Base-by-base conservation (phyloP, 176 grass and related monocot genomes). In the Phyllostachys edulis region DNA sequence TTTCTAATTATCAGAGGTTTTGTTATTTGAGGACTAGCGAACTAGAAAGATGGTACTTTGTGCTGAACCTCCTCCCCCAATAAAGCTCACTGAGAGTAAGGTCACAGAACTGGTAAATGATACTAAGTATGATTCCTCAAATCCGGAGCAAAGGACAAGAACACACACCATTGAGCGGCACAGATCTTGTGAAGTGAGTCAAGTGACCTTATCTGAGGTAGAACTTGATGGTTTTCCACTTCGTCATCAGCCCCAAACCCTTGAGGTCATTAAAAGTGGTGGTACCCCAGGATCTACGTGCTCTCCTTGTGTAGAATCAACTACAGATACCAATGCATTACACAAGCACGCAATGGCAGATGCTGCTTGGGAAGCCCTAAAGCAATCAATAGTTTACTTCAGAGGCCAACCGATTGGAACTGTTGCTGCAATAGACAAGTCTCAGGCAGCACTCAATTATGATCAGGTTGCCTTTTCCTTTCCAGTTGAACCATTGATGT, bases 351-450 rank as follows among this genome's bases (percentile, higher is more conserved):
- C 73, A 26, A 75, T 85, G 69, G 46, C 86, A 67, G 82, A 86
- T 87, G 91, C 90, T 91, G 94, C 92, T 87, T 97, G 92, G 94
- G 88, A 94, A 77, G 88, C 90, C 78, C 83, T 97, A 68, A 94
- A 79, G 74, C 72, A 72, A 70, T 90, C 94, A 2, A 75, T 91
- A 40, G 78, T 97, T 73, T 85, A 90, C 81, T 97, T 91, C 76
- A 88, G 78, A 79, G 78, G 45, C 70, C 75, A 85, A 23, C 94
- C 94, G 71, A 90, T 94, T 88, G 94, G 92, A 61, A 97, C 92
- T 34, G 84, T 97, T 94, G 94, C 92, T 83, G 92, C 94, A 74
- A 42, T 90, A 49, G 94, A 97, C 84, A 89, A 88, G 59, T 88
- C 94, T 80, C 80, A 89, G 74, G 88, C 81, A 87, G 82, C 84